Base-by-base conservation (phyloP, 2,329 filamentous ascomycete genomes). In the Fonsecaea monophora region DNA sequence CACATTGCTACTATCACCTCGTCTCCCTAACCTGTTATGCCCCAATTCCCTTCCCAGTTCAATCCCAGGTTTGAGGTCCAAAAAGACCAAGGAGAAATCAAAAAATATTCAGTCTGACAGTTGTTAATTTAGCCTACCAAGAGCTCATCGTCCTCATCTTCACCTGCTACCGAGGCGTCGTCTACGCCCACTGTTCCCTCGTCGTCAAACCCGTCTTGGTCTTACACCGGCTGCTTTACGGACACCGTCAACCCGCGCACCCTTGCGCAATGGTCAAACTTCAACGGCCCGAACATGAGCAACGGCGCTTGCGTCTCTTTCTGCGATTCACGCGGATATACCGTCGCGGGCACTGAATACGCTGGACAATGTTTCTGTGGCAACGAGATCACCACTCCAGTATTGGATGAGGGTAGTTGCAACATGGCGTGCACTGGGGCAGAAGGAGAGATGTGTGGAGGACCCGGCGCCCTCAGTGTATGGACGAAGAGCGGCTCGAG, bases 341-440 rank as follows among this genome's bases (percentile, higher is more conserved):
- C 75, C 45, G 76, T 84, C 64, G 83, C 84, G 0, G 83, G 83
- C 30, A 84, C 83, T 18, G 82, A 85, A 71, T 82, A 82, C 32
- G 80, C 79, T 38, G 78, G 79, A 25, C 77, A 80, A 68, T 85
- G 83, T 75, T 84, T 81, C 72, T 86, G 83, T 68, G 83, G 81
- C 15, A 77, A 82, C 68, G 57, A 68, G 15, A 55, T 67, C 45
- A 45, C 38, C 4, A 65, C 60, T 4, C 10, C 58, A 4, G 15
- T 53, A 37, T 50, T 69, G 12, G 60, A 68, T 25, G 71, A 70
- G 38, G 38, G 54, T 6, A 59, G 72, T 25, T 75, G 74, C 56
- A 68, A 65, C 40, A 74, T 73, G 71, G 54, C 64, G 6, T 75
- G 74, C 59, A 72, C 64, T 38, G 86, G 86, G 10, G 76, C 86